phyloP scores from a whole-genome alignment of 23 red algal species.

The Gracilaria gracilis region DNA sequence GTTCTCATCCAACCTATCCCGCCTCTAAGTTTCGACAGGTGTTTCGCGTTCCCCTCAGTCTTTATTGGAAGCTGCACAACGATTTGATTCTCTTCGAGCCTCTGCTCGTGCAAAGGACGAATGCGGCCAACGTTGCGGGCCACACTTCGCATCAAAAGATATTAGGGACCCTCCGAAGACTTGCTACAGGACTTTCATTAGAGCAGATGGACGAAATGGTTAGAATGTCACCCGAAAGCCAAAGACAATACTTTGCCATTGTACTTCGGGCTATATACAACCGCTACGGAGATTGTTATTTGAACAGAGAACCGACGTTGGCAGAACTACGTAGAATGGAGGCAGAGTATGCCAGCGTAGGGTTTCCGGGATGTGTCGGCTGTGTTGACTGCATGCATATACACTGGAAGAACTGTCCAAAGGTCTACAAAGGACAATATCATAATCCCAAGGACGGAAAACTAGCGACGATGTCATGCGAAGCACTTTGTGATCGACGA shows the following conservation, averaged over 20 bases:
- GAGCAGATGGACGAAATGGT: slow-evolving; percentile 30
- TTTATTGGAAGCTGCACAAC: too few species aligned
- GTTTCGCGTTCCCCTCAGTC: too few species aligned
- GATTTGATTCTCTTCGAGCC: not conserved
- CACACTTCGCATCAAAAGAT: slow-evolving; percentile 16
- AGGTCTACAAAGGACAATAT: not conserved
- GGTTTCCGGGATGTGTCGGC: slow-evolving; percentile 26
- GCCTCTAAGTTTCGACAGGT: too few species aligned
- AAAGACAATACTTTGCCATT: slow-evolving; percentile 25
- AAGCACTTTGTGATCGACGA: slow-evolving; percentile 24
- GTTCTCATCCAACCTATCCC: too few species aligned
- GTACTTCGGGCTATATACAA: not conserved
- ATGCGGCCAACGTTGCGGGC: not conserved
- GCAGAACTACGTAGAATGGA: slow-evolving; percentile 1
- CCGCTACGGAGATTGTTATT: not conserved
- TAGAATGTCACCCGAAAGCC: slow-evolving; percentile 8
- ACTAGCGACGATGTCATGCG: slow-evolving; percentile 33
- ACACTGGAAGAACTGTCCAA: too few species aligned
- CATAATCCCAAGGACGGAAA: too few species aligned
- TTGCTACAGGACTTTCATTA: slow-evolving; percentile 7
- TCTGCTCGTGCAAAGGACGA: not conserved
- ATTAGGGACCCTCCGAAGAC: not conserved
- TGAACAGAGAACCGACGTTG: not conserved
- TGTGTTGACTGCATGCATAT: slow-evolving; percentile 16
- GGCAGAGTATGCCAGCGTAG: not conserved